Conservation (phyloP, 139 green algal species). For the Microglena sp. region DNA sequence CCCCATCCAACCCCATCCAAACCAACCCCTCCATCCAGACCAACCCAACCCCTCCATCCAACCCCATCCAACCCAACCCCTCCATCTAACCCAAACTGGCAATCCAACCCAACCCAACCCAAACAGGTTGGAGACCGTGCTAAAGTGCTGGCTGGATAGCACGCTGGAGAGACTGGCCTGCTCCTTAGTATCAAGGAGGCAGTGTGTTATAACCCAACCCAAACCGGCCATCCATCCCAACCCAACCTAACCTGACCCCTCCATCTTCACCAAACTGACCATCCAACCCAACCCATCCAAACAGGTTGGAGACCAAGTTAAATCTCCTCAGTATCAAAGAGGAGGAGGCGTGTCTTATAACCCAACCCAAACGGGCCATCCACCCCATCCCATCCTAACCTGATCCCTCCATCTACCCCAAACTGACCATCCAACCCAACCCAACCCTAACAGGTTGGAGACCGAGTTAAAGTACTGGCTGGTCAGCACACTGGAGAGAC, state of each 20-base stretch:
- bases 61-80: neutral
- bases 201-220: no score
- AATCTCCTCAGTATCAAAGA: neutral
- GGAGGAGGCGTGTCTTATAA: neutral
- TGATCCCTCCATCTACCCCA: conserved; percentile 1
- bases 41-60: neutral
- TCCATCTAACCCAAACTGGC: no score
- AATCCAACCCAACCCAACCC: no score
- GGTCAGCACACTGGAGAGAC: conserved; percentile 70
- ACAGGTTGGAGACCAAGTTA: neutral
- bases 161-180: conserved; percentile 78
- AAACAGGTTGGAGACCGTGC: no score
- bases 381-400: neutral
- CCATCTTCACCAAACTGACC: no score
- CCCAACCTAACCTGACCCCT: no score
- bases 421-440: no score
- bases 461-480: conserved; percentile 77
- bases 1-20: neutral
- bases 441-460: conserved; percentile 50
- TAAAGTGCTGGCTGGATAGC: conserved; percentile 66
- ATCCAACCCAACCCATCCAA: no score
- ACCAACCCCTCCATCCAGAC: neutral
- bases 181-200: no score
- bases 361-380: neutral
- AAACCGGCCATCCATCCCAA: no score